Conservation (phyloP, 352 stramenopile genomes). For the Phytophthora lateralis region DNA sequence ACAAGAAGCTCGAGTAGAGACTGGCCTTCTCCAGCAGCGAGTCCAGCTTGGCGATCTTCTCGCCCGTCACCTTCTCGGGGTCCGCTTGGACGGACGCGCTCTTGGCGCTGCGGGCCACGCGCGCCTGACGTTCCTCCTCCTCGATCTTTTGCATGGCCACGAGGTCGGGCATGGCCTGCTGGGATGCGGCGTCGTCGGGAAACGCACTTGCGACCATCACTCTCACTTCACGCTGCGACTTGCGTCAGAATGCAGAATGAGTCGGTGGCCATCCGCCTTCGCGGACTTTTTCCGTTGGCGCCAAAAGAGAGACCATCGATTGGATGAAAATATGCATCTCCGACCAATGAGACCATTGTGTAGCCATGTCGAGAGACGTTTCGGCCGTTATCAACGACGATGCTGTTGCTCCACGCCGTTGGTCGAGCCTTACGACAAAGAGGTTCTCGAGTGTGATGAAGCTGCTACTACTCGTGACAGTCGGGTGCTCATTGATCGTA, state of each 20-base stretch:
- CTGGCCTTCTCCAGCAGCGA: conserved; percentile 87
- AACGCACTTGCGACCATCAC: conserved; percentile 66
- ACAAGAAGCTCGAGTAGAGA: conserved; percentile 87
- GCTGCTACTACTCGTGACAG: conserved; percentile 7
- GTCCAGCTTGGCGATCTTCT: conserved; percentile 85
- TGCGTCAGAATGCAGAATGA: conserved; percentile 27
- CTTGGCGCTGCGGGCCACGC: conserved; percentile 23
- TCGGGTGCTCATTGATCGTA: background rate
- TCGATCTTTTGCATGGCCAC: conserved; percentile 77
- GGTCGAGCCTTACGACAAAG: background rate
- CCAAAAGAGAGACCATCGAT: conserved; percentile 20
- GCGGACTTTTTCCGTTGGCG: background rate
- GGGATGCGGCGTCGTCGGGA: conserved; percentile 22
- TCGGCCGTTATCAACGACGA: conserved; percentile 7
- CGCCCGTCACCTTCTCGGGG: conserved; percentile 51
- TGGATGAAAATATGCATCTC: conserved; percentile 16
- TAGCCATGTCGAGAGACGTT: conserved; percentile 21
- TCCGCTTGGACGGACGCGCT: conserved; percentile 13
- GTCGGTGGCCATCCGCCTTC: conserved; percentile 10
- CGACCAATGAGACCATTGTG: conserved; percentile 17
- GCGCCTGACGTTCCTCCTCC: conserved; percentile 38
- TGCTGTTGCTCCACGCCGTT: background rate
- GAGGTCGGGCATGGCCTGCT: conserved; percentile 63
- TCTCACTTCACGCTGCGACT: conserved; percentile 8
- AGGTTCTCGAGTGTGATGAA: background rate